A percentile compares a stretch with the other conserved stretches of the same genome.
Evolutionary conservation across 1,284 basidiomycete genomes (phyloP).

Genomic region (Thelephora terrestris): DNA sequence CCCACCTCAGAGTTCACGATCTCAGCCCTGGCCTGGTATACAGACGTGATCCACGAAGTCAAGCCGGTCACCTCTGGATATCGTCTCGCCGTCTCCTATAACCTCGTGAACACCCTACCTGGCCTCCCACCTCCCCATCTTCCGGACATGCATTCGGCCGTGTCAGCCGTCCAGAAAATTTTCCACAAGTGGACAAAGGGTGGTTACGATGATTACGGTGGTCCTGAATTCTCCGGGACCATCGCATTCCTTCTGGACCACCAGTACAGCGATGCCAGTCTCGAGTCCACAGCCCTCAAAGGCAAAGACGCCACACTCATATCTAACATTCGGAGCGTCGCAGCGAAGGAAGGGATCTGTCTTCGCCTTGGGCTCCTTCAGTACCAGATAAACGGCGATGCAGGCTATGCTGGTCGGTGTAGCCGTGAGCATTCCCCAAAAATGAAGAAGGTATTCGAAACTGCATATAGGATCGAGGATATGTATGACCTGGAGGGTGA

Average conservation of each 20-base stretch:
- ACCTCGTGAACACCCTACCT: constrained; percentile 23
- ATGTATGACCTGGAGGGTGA: constrained; percentile 29
- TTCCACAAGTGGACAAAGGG: constrained; percentile 12
- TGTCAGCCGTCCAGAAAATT: constrained; percentile 7
- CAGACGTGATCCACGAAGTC: constrained; percentile 35
- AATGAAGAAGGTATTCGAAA: constrained; percentile 23
- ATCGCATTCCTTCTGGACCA: constrained; percentile 17
- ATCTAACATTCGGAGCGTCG: constrained; percentile 12
- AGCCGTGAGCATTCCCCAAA: neutral
- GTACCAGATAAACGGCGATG: constrained; percentile 23
- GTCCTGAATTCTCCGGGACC: constrained; percentile 2
- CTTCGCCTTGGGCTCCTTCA: constrained; percentile 28
- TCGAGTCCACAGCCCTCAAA: constrained; percentile 15
- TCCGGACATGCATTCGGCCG: constrained; percentile 12
- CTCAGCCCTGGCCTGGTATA: constrained; percentile 35
- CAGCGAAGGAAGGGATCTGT: constrained; percentile 12
- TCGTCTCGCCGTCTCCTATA: constrained; percentile 34
- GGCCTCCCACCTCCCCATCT: constrained; percentile 8
- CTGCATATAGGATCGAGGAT: constrained; percentile 17
- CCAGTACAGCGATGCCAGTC: constrained; percentile 15
- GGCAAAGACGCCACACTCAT: constrained; percentile 16
- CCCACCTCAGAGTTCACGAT: constrained; percentile 19
- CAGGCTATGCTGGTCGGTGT: constrained; percentile 16
- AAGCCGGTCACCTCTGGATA: constrained; percentile 34
- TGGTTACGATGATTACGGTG: neutral